These are phyloP conservation scores for Claviceps cyperi DNA, from an alignment of 2,329 filamentous ascomycete species.

Conservation along the genomic window DNA sequence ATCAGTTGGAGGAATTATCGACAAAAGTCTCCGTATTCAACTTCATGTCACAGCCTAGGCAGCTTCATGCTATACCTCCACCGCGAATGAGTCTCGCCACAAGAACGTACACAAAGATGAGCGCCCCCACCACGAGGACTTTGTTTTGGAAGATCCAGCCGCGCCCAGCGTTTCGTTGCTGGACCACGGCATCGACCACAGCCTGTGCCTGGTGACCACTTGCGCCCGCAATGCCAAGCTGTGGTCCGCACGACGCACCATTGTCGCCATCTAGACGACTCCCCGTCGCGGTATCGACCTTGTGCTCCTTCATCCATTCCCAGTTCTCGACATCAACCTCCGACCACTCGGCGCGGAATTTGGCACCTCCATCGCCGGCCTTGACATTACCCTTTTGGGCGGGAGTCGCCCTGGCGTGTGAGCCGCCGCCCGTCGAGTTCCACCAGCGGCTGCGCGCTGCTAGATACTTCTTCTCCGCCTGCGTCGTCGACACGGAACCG, in stretches of 20 bases:
- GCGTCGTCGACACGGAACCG: conserved; percentile 65
- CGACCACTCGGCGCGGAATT: conserved; percentile 81
- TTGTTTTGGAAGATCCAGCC: conserved; percentile 75
- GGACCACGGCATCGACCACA: conserved; percentile 63
- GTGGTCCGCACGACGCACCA: conserved; percentile 35
- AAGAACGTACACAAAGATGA: conserved; percentile 71
- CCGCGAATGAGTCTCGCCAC: conserved; percentile 58
- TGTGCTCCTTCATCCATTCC: conserved; percentile 76
- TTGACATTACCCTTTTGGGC: conserved; percentile 66
- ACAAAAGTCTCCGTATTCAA: too few species aligned
- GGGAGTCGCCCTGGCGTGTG: conserved; percentile 39
- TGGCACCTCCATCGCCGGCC: conserved; percentile 80
- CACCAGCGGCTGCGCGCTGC: conserved; percentile 79
- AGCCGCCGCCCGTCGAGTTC: conserved; percentile 88
- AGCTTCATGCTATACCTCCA: conserved; percentile 14
- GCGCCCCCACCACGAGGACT: conserved; percentile 52
- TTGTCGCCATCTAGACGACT: conserved; percentile 35
- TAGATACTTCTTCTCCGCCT: conserved; percentile 62
- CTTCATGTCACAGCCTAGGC: too few species aligned
- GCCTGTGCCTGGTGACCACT: conserved; percentile 51
- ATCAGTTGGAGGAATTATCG: too few species aligned
- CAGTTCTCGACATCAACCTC: conserved; percentile 82
- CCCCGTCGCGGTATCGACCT: conserved; percentile 66
- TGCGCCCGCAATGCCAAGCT: conserved; percentile 44
- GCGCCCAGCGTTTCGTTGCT: conserved; percentile 64